phyloP scores from a whole-genome alignment of 2,329 filamentous ascomycete species.

The Alternaria consortialis region DNA sequence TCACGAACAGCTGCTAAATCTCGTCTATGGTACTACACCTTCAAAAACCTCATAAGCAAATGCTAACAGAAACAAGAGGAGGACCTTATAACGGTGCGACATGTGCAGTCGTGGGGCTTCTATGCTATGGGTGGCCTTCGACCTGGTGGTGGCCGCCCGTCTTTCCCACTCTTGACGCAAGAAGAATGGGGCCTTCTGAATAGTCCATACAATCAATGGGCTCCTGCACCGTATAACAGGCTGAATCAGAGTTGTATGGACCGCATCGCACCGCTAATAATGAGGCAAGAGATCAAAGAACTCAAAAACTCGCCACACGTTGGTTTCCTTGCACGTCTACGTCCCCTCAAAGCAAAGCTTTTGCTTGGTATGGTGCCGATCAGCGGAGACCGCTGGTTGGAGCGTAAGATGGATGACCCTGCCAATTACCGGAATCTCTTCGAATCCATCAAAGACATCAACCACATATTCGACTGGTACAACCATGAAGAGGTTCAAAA shows the following conservation, averaged over 20 bases:
- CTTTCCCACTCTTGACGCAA: conserved; percentile 17
- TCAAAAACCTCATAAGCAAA: not conserved
- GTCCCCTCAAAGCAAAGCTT: conserved; percentile 22
- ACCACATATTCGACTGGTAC: conserved; percentile 21
- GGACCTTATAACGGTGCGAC: conserved; percentile 1
- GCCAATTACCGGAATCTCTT: conserved; percentile 24
- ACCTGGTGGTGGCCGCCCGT: conserved; percentile 12
- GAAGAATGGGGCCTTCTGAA: conserved; percentile 14
- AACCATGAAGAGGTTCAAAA: conserved; percentile 10
- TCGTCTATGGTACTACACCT: conserved; percentile 4
- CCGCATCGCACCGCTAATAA: not conserved
- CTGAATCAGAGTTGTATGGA: not conserved
- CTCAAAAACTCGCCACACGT: not conserved
- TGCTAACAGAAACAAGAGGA: conserved; percentile 8
- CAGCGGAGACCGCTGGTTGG: conserved; percentile 24
- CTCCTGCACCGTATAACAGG: conserved; percentile 3
- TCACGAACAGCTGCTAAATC: conserved; percentile 19
- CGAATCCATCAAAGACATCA: conserved; percentile 27
- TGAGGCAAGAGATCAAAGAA: not conserved
- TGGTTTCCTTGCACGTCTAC: conserved; percentile 17
- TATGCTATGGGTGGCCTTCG: conserved; percentile 10
- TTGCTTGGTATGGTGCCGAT: conserved; percentile 30
- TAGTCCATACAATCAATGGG: conserved; percentile 16
- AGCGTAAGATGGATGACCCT: conserved; percentile 30
- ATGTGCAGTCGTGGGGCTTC: conserved; percentile 6